These are phyloP conservation scores for Sanguinoderma infundibulare DNA, from an alignment of 1,284 basidiomycete genomes.

Conservation along the genomic window DNA sequence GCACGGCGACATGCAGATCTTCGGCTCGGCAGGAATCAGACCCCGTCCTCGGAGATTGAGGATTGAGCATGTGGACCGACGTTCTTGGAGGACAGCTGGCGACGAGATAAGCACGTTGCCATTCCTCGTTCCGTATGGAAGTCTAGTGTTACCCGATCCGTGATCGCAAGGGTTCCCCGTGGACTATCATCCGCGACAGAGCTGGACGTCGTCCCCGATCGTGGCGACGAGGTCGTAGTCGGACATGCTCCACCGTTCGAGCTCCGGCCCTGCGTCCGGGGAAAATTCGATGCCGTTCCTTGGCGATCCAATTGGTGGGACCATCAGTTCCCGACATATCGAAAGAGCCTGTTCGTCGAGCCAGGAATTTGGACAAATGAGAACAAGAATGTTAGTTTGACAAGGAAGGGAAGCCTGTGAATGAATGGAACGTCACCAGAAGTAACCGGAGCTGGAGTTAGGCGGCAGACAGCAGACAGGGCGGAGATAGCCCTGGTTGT, in stretches of 20 bases:
- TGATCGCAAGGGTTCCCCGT: not conserved
- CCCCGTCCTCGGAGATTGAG: conserved; percentile 4
- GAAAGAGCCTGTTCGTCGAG: not conserved
- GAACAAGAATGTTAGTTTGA: too few species aligned
- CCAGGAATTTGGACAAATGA: not conserved
- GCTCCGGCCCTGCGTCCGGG: not conserved
- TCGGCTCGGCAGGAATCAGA: conserved; percentile 2
- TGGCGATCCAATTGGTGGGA: not conserved
- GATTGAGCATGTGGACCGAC: conserved; percentile 13
- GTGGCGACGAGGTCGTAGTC: not conserved
- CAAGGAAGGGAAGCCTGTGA: too few species aligned
- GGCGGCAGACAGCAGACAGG: too few species aligned
- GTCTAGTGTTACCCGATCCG: not conserved
- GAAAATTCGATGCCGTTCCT: not conserved
- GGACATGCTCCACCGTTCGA: not conserved
- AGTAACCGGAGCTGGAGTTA: too few species aligned
- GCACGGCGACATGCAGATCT: conserved; percentile 10
- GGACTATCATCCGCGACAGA: too few species aligned
- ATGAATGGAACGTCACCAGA: too few species aligned
- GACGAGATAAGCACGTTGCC: conserved; percentile 14
- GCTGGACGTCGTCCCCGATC: not conserved
- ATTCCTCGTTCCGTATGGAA: conserved; percentile 1
- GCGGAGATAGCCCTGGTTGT: too few species aligned
- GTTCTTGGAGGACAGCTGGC: conserved; percentile 11
- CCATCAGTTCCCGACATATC: not conserved